Percentiles rank a stretch among this genome's conserved stretches.
phyloP scores from a whole-genome alignment of 2,329 filamentous ascomycete species.

The Hypoxylon rubiginosum region DNA sequence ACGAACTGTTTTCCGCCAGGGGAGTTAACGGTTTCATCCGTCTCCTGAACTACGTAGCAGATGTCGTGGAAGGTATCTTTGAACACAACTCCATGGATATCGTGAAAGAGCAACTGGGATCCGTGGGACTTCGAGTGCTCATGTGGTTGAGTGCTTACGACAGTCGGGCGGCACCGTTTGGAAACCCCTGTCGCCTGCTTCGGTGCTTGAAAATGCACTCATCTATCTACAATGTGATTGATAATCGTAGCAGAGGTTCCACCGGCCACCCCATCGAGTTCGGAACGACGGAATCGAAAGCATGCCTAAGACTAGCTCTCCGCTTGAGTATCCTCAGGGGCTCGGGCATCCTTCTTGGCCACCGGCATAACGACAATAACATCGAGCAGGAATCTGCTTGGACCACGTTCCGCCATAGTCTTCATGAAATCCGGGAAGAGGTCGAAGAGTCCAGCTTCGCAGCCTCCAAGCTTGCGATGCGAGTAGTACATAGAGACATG shows the following conservation, averaged over 20 bases:
- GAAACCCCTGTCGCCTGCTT: conserved; percentile 9
- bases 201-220: conserved; percentile 14
- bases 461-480: conserved; percentile 10
- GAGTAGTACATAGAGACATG: conserved; percentile 5
- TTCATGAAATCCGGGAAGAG: conserved; percentile 1
- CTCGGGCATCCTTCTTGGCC: conserved; percentile 5
- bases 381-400: conserved; percentile 7
- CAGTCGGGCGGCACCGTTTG: conserved; percentile 5
- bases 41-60: conserved; percentile 6
- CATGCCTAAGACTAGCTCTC: conserved; percentile 10
- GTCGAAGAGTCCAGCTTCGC: conserved; percentile 4
- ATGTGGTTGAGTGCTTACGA: conserved; percentile 15
- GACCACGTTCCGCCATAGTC: neutral
- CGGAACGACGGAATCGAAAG: conserved; percentile 7
- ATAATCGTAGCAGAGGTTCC: conserved; percentile 1
- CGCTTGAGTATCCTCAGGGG: conserved; percentile 7
- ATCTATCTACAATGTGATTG: conserved; percentile 7
- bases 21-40: conserved; percentile 6
- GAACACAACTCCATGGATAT: conserved; percentile 6
- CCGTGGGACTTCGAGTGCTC: conserved; percentile 3
- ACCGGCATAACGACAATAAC: neutral
- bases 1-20: conserved; percentile 9
- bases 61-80: conserved; percentile 7
- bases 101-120: conserved; percentile 9
- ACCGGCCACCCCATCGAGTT: conserved; percentile 9